Percentiles rank a stretch among this genome's conserved stretches.
phyloP scores from a whole-genome alignment of 2,329 filamentous ascomycete species.

The Ophiostoma fasciatum region DNA sequence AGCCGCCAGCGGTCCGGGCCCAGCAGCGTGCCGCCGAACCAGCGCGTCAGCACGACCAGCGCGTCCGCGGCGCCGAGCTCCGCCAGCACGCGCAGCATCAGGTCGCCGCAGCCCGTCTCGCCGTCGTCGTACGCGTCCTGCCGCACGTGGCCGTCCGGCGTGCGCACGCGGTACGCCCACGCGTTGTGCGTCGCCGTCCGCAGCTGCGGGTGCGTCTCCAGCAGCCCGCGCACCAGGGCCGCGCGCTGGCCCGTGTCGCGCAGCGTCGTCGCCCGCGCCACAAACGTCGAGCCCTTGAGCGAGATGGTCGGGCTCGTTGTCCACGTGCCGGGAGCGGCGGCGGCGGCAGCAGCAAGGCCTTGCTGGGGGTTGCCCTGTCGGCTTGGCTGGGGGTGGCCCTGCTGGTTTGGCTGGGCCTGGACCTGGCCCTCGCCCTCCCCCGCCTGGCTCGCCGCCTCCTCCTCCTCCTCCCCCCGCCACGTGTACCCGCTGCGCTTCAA shows the following conservation, averaged over 20 bases:
- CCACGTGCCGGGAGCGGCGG: constrained; percentile 24
- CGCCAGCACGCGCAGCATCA: constrained; percentile 38
- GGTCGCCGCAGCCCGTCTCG: constrained; percentile 42
- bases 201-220: constrained; percentile 33
- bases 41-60: constrained; percentile 44
- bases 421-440: background rate
- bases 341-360: constrained; percentile 8
- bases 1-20: constrained; percentile 48
- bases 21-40: constrained; percentile 48
- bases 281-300: constrained; percentile 40
- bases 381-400: constrained; percentile 5
- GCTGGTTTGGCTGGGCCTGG: constrained; percentile 11
- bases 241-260: constrained; percentile 25
- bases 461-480: constrained; percentile 29
- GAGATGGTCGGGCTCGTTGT: constrained; percentile 34
- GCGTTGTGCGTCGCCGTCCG: constrained; percentile 42
- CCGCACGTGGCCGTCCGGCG: constrained; percentile 13
- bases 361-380: too few relatives aligned
- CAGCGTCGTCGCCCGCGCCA: constrained; percentile 35
- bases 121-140: constrained; percentile 45
- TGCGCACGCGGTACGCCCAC: constrained; percentile 33
- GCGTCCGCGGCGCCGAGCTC: constrained; percentile 35
- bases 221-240: constrained; percentile 30
- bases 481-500: constrained; percentile 66
- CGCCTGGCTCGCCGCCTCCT: constrained; percentile 1